These are phyloP conservation scores for Chrysosporium keratinophilum DNA, from an alignment of 2,329 filamentous ascomycete species.

Conservation along the genomic window DNA sequence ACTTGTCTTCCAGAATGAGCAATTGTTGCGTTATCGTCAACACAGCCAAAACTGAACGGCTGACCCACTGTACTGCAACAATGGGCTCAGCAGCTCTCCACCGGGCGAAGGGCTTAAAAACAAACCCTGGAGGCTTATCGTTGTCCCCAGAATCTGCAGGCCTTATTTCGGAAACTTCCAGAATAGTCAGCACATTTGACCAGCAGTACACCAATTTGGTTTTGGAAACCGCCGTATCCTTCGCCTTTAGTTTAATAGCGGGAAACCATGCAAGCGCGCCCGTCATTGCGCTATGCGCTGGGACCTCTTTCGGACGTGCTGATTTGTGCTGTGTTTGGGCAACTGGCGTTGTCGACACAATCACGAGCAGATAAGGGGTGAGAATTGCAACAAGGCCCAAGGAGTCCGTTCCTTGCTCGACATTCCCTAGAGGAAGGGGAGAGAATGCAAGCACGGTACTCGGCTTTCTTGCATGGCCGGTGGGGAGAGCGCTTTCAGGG, in stretches of 20 bases:
- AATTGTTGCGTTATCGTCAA: constrained; percentile 90
- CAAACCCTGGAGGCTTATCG: constrained; percentile 66
- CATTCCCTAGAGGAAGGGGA: constrained; percentile 83
- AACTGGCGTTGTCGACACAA: constrained; percentile 92
- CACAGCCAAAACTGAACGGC: constrained; percentile 79
- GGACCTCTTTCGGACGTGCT: constrained; percentile 78
- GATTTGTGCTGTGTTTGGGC: constrained; percentile 96
- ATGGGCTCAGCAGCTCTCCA: constrained; percentile 95
- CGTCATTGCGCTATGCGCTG: constrained; percentile 80
- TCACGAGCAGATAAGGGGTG: constrained; percentile 88
- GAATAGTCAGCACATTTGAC: constrained; percentile 91
- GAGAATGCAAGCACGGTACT: constrained; percentile 92
- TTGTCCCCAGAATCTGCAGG: constrained; percentile 49
- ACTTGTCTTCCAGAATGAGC: constrained; percentile 81
- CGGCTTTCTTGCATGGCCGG: constrained; percentile 63
- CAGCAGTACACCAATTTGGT: constrained; percentile 93
- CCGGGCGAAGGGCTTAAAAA: constrained; percentile 70
- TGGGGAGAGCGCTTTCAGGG: constrained; percentile 53
- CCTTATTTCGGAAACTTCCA: constrained; percentile 71
- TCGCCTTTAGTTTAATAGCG: constrained; percentile 77
- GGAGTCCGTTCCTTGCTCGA: constrained; percentile 74
- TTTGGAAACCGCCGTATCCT: constrained; percentile 55
- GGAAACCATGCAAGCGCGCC: constrained; percentile 97
- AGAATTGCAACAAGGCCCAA: constrained; percentile 90
- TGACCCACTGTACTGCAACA: constrained; percentile 93